A percentile compares a stretch with the other conserved stretches of the same genome.
phyloP scores from a whole-genome alignment of 2,329 filamentous ascomycete genomes.

The Thielaviopsis musarum region DNA sequence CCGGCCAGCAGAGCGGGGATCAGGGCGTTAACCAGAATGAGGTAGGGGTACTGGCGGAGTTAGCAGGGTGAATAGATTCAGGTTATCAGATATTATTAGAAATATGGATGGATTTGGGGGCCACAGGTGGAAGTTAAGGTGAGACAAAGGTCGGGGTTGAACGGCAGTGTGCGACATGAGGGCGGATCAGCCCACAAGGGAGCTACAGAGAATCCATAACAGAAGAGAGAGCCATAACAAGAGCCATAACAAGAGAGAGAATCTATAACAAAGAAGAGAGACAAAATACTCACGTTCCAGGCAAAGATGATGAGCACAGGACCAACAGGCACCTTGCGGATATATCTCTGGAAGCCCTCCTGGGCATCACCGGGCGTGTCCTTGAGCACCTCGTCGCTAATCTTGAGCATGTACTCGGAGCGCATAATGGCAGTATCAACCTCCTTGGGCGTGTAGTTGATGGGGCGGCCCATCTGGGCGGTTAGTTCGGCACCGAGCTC shows the following conservation, averaged over 20 bases:
- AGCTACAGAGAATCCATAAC: neutral
- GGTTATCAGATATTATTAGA: neutral
- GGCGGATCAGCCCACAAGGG: neutral
- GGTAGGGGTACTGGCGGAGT: slow-evolving; percentile 62
- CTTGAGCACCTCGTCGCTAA: slow-evolving; percentile 60
- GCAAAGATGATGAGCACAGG: slow-evolving; percentile 82
- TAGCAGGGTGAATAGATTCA: neutral
- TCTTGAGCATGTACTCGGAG: slow-evolving; percentile 70
- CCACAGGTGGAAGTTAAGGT: too few species aligned
- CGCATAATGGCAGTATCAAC: slow-evolving; percentile 72
- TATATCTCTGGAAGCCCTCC: slow-evolving; percentile 77
- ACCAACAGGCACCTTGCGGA: slow-evolving; percentile 75
- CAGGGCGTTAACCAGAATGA: slow-evolving; percentile 83
- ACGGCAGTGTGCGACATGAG: neutral
- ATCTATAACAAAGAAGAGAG: neutral
- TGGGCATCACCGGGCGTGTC: slow-evolving; percentile 72
- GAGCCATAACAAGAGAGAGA: neutral
- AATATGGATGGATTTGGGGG: neutral
- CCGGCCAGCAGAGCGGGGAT: slow-evolving; percentile 82
- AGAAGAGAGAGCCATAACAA: neutral
- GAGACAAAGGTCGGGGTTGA: neutral
- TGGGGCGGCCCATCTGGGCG: slow-evolving; percentile 88
- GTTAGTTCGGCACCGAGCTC: slow-evolving; percentile 72
- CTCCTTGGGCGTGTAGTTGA: slow-evolving; percentile 71
- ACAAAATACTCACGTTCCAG: slow-evolving; percentile 61